These are phyloP conservation scores for Russula abietina DNA, from an alignment of 768 basidiomycete species.

Conservation along the genomic window DNA sequence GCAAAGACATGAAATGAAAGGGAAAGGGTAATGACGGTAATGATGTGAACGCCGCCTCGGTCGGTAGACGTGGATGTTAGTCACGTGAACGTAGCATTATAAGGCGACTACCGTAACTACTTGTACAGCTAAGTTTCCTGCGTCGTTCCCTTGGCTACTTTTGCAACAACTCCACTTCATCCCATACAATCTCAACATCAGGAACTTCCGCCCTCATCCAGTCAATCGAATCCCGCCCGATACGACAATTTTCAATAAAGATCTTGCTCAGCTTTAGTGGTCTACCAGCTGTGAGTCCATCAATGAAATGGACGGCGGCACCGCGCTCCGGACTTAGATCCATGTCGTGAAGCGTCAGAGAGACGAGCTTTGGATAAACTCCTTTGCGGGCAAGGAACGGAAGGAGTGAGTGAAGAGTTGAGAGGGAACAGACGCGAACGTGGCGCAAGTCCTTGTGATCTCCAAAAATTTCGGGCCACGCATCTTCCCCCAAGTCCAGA, in stretches of 20 bases:
- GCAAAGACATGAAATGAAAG: slow-evolving; percentile 25
- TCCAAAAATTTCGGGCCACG: slow-evolving; percentile 15
- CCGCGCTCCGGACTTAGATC: not conserved
- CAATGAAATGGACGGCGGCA: not conserved
- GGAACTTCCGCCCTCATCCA: not conserved
- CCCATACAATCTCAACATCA: slow-evolving; percentile 14
- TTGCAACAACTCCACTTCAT: not conserved
- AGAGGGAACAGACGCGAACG: slow-evolving; percentile 7
- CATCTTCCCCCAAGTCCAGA: slow-evolving; percentile 11
- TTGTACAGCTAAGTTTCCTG: too few relatives aligned
- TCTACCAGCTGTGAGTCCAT: not conserved
- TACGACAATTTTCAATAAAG: slow-evolving; percentile 11
- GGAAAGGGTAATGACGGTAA: not conserved
- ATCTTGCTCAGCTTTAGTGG: slow-evolving; percentile 8
- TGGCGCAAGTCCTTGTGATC: slow-evolving; percentile 4
- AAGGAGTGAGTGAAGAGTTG: slow-evolving; percentile 9
- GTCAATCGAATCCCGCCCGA: not conserved
- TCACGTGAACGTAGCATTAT: slow-evolving; percentile 9
- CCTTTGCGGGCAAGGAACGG: slow-evolving; percentile 6
- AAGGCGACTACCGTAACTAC: not conserved
- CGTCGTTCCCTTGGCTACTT: not conserved
- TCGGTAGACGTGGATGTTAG: slow-evolving; percentile 16
- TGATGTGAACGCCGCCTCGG: not conserved
- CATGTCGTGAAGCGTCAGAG: slow-evolving; percentile 8
- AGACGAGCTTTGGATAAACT: slow-evolving; percentile 11